A percentile compares a stretch with the other conserved stretches of the same genome.
These are phyloP conservation scores for Saturnispora halmiae DNA, from an alignment of 805 yeast genomes.

Conservation along the genomic window DNA sequence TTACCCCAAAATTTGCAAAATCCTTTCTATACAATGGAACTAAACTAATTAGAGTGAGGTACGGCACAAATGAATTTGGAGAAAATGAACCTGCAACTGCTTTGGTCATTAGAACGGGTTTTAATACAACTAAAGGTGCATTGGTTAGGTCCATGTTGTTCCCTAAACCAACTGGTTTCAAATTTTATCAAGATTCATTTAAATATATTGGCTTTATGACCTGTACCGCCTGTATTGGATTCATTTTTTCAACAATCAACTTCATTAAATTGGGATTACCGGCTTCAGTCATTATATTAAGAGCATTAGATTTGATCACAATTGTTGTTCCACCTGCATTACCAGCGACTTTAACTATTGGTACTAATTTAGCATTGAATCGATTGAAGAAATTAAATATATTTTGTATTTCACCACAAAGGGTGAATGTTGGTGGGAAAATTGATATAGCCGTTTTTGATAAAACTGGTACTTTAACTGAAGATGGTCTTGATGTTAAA, in stretches of 20 bases:
- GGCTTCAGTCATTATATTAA: constrained; percentile 57
- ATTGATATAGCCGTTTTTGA: constrained; percentile 87
- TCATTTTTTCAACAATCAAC: constrained; percentile 70
- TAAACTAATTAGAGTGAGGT: constrained; percentile 71
- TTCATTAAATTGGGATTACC: constrained; percentile 72
- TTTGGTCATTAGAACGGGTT: constrained; percentile 81
- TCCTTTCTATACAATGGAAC: constrained; percentile 86
- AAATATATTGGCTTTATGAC: constrained; percentile 95
- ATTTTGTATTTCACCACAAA: constrained; percentile 88
- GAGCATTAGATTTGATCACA: constrained; percentile 91
- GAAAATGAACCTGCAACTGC: constrained; percentile 80
- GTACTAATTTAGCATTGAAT: constrained; percentile 83
- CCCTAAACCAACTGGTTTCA: constrained; percentile 90
- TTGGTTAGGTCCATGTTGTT: constrained; percentile 91
- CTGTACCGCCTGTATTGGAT: constrained; percentile 73
- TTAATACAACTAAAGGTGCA: constrained; percentile 92
- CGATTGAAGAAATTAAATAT: constrained; percentile 61
- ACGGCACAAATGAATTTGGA: constrained; percentile 45
- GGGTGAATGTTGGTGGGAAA: constrained; percentile 95
- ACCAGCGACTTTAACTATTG: constrained; percentile 95
- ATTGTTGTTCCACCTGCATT: constrained; percentile 98
- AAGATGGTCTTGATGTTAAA: constrained; percentile 88
- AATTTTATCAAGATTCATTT: constrained; percentile 90
- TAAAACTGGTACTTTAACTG: constrained; percentile 95
- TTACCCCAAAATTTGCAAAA: constrained; percentile 57